A percentile compares a stretch with the other conserved stretches of the same genome.
Conservation (phyloP, 257 asterid species). For the Solanum raphanifolium region DNA sequence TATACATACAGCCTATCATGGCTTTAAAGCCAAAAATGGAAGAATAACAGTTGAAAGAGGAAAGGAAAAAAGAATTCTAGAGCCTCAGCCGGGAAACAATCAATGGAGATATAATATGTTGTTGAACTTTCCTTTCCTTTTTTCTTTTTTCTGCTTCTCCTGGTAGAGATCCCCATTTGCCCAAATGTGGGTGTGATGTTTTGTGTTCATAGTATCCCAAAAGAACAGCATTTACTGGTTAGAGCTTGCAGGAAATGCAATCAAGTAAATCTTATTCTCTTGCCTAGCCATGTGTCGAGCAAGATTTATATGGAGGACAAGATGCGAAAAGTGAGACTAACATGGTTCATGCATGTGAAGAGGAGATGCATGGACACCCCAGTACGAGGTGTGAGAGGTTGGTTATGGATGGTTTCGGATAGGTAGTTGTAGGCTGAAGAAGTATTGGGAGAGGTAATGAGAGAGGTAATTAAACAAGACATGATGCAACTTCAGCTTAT, state of each 20-base stretch:
- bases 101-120: neutral
- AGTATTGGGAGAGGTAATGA: neutral
- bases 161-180: neutral
- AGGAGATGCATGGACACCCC: neutral
- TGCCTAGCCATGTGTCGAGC: neutral
- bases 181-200: neutral
- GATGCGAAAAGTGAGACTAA: neutral
- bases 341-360: neutral
- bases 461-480: neutral
- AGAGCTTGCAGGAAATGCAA: neutral
- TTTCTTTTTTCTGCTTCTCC: neutral
- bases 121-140: neutral
- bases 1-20: neutral
- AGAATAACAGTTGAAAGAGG: neutral
- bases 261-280: neutral
- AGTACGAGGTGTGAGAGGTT: neutral
- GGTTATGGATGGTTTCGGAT: neutral
- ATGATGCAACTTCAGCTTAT: neutral
- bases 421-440: neutral
- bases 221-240: neutral
- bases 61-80: neutral
- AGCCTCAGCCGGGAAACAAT: neutral
- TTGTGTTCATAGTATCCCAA: neutral
- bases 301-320: neutral
- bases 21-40: neutral